phyloP scores from a whole-genome alignment of 2,329 filamentous ascomycete genomes.

The Achaetomium macrosporum region DNA sequence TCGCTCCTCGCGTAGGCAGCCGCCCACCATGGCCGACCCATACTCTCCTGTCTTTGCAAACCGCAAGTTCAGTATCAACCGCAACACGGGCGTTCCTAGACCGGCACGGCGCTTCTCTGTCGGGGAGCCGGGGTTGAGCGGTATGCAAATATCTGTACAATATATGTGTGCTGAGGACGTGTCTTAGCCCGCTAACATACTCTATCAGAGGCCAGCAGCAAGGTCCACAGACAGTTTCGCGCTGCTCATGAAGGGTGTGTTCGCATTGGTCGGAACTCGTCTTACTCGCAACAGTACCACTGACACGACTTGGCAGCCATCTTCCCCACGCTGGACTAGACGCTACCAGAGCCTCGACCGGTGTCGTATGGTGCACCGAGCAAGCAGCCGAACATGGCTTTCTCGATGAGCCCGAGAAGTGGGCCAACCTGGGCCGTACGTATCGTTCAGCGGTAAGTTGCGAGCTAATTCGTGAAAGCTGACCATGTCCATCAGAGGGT shows the following conservation, averaged over 20 bases:
- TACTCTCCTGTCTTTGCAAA: conserved; percentile 34
- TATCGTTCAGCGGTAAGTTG: not conserved
- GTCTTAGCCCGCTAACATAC: conserved; percentile 8
- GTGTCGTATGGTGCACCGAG: conserved; percentile 90
- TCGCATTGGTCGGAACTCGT: not conserved
- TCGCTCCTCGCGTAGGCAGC: too few species aligned
- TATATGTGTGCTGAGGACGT: not conserved
- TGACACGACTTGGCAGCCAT: conserved; percentile 41
- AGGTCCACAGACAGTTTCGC: conserved; percentile 84
- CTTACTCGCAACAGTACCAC: not conserved
- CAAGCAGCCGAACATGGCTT: conserved; percentile 86
- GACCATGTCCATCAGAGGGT: conserved; percentile 46
- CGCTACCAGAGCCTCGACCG: conserved; percentile 79
- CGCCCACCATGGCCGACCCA: conserved; percentile 31
- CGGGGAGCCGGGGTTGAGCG: conserved; percentile 50
- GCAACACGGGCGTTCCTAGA: conserved; percentile 57
- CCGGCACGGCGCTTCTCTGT: conserved; percentile 52
- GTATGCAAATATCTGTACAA: conserved; percentile 34
- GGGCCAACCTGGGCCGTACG: conserved; percentile 79
- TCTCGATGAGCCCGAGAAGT: conserved; percentile 70
- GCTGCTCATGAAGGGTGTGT: conserved; percentile 70
- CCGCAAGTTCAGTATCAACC: conserved; percentile 63
- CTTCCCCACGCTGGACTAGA: conserved; percentile 87
- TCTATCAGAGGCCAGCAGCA: conserved; percentile 67
- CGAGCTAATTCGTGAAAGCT: not conserved